Evolutionary conservation across 2,329 filamentous ascomycete species (phyloP), one percentile per base, ranked within the genome.

Genomic region (Colletotrichum sp.): DNA sequence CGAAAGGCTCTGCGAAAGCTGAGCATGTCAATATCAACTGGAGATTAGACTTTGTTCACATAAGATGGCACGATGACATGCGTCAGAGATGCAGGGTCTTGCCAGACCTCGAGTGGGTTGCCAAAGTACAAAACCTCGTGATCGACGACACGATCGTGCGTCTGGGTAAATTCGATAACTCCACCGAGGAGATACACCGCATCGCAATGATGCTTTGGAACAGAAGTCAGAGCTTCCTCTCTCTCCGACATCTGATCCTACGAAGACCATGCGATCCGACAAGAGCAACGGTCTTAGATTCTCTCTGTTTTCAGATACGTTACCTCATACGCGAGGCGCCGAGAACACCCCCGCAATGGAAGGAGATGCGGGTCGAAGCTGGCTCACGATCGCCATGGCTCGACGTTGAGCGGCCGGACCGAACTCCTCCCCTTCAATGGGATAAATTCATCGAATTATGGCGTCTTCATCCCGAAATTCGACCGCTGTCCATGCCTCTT

Each of bases 401-500:
- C 0, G n/a, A 49, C 0, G 0, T 49, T 13, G 44, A 49, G 44
- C 1, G 12, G 1, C n/a, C 44, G 0, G 1, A 0, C 44, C n/a
- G n/a, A 2, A 0, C 44, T 49, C 44, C 44, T 22, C n/a, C 44
- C 0, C 44, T 49, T 49, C 44, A 49, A n/a, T 49, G 44, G 44
- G 0, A 49, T 0, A 1, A 9, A 12, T 49, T 22, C 0, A 19
- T 22, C n/a, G n/a, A 22, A 22, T 8, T 0, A 0, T 49, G 44
- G n/a, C 44, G 44, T 0, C 16, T 44, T 19, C 36, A 19, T 0
- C 36, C 36, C 0, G 36, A 0, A 19, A 19, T 44, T 1, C 36
- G 15, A 0, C 36, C 16, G 36, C 0, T 39, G 16, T 0, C 36
- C 0, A 0, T 36, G 34, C 0, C 0, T 36, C 0, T 36, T 36